These are phyloP conservation scores for Parafenestella ontariensis DNA, from an alignment of 2,329 filamentous ascomycete species.

Conservation along the genomic window DNA sequence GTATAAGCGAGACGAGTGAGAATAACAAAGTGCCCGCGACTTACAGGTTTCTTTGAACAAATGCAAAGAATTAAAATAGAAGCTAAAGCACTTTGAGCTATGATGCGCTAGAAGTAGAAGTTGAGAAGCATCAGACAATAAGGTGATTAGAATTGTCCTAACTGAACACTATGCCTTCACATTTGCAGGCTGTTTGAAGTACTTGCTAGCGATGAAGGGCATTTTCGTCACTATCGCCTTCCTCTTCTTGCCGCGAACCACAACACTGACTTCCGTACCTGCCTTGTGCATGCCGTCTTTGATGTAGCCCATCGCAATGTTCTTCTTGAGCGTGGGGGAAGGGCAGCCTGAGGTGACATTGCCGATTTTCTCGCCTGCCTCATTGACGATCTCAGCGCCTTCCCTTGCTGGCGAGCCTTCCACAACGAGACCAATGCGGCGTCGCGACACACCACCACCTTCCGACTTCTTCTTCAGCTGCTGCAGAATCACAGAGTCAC, in stretches of 20 bases:
- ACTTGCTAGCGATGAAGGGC: conserved; percentile 85
- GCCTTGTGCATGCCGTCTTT: conserved; percentile 81
- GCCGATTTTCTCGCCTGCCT: conserved; percentile 73
- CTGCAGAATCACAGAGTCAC: conserved; percentile 75
- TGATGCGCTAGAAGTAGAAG: neutral
- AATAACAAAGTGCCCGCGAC: neutral
- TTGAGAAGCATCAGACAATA: neutral
- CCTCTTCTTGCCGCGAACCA: conserved; percentile 78
- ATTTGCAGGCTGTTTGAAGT: conserved; percentile 59
- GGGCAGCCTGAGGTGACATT: conserved; percentile 88
- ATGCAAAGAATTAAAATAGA: neutral
- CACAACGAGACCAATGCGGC: conserved; percentile 81
- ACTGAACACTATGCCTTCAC: conserved; percentile 25
- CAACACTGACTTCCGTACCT: conserved; percentile 79
- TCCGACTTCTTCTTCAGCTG: conserved; percentile 80
- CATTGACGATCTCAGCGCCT: conserved; percentile 77
- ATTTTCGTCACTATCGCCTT: conserved; percentile 82
- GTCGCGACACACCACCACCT: conserved; percentile 70
- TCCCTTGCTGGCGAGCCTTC: conserved; percentile 90
- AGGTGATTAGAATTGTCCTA: neutral
- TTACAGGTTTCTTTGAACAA: neutral
- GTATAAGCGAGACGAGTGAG: too few species aligned
- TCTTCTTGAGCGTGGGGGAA: conserved; percentile 82
- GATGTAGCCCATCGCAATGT: conserved; percentile 96
- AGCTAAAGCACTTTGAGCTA: neutral